Conservation (phyloP, 345 rosid species). For the Hibiscus trionum region DNA sequence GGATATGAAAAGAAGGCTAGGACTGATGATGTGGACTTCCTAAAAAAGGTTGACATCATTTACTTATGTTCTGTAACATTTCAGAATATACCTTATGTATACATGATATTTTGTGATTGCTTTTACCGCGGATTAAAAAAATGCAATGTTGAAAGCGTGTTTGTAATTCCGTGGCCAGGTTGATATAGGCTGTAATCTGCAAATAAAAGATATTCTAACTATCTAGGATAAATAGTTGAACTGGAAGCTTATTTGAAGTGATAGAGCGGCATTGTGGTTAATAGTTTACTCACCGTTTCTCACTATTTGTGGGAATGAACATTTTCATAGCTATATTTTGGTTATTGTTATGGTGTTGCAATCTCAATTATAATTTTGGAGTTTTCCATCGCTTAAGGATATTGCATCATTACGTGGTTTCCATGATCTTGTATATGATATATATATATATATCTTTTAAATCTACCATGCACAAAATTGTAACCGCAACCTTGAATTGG, state of each 20-base stretch:
- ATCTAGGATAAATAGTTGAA: constrained; percentile 2
- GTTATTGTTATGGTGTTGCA: background rate
- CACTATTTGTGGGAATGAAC: background rate
- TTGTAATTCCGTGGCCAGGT: background rate
- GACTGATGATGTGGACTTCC: constrained; percentile 42
- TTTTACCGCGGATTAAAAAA: background rate
- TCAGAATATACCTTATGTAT: background rate
- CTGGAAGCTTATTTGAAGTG: background rate
- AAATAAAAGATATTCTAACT: background rate
- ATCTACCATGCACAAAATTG: background rate
- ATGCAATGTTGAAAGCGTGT: background rate
- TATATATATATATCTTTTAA: background rate
- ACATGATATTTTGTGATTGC: background rate
- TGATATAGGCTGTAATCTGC: background rate
- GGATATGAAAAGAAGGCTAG: constrained; percentile 87
- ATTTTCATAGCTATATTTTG: background rate
- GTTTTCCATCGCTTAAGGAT: background rate
- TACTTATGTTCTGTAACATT: constrained; percentile 5
- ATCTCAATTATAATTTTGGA: background rate
- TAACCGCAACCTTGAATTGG: background rate
- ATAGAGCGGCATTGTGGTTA: background rate
- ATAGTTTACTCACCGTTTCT: background rate
- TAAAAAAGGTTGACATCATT: constrained; percentile 51
- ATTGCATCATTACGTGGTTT: background rate
- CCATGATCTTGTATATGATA: background rate